Evolutionary conservation across 202 grass and related monocot genomes (phyloP).

Genomic region (Digitaria exilis): DNA sequence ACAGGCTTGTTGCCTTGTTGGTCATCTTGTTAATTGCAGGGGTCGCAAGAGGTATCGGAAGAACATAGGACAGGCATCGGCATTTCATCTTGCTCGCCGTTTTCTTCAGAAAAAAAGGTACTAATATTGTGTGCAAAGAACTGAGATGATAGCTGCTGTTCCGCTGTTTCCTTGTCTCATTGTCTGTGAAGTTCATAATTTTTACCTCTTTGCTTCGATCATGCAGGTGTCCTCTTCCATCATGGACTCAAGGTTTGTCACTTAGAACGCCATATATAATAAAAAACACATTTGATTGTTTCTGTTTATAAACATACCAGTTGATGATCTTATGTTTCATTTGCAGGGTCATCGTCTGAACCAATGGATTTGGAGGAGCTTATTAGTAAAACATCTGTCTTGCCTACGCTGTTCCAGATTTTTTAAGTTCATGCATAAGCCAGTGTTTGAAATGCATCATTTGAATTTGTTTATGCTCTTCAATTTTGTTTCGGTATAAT

Average conservation of each 20-base stretch:
- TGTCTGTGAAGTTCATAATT: not conserved
- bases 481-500: not conserved
- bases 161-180: not conserved
- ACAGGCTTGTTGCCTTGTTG: not conserved
- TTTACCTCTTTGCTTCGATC: not conserved
- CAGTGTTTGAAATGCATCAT: not conserved
- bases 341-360: not conserved
- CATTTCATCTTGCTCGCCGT: constrained; percentile 1
- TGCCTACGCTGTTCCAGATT: not conserved
- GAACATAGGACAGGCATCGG: not conserved
- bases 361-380: not conserved
- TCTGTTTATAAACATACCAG: not conserved
- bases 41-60: not conserved
- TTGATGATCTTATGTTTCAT: not conserved
- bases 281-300: not conserved
- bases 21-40: not conserved
- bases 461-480: not conserved
- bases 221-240: not conserved
- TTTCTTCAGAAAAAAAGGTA: constrained; percentile 11
- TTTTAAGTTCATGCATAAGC: not conserved
- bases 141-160: not conserved
- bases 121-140: not conserved
- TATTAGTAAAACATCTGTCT: not conserved
- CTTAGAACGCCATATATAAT: not conserved
- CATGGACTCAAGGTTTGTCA: not conserved